Percentiles rank a stretch among this genome's conserved stretches.
These are phyloP conservation scores for Geotrichum europaeum DNA, from an alignment of 1,139 yeast species.

Conservation along the genomic window DNA sequence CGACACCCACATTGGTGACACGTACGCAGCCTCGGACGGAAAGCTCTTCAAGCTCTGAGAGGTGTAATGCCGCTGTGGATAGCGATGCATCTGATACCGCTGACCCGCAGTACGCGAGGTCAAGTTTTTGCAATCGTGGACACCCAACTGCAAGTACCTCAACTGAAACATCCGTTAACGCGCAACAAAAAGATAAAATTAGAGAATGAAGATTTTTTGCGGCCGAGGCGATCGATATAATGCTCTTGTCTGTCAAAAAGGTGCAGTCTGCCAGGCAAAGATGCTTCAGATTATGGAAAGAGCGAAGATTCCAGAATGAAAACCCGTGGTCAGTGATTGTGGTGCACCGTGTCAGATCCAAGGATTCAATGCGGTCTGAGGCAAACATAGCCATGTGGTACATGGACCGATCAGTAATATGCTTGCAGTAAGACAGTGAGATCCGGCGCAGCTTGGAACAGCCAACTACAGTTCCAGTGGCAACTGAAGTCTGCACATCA, in stretches of 20 bases:
- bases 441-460: conserved; percentile 52
- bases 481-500: conserved; percentile 17
- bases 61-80: conserved; percentile 53
- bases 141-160: conserved; percentile 63
- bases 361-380: conserved; percentile 46
- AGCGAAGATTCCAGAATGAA: conserved; percentile 51
- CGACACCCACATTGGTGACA: conserved; percentile 70
- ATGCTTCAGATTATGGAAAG: conserved; percentile 48
- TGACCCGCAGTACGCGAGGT: conserved; percentile 69
- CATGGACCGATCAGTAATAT: conserved; percentile 63
- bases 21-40: conserved; percentile 63
- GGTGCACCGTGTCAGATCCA: conserved; percentile 68
- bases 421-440: conserved; percentile 68
- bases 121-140: conserved; percentile 47
- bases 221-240: conserved; percentile 55
- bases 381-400: conserved; percentile 57
- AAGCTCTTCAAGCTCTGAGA: conserved; percentile 44
- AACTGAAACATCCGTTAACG: conserved; percentile 60
- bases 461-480: conserved; percentile 39
- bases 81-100: conserved; percentile 71
- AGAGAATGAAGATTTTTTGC: conserved; percentile 52
- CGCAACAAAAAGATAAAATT: conserved; percentile 69
- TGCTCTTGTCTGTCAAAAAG: conserved; percentile 59
- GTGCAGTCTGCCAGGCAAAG: conserved; percentile 66
- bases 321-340: conserved; percentile 72